Evolutionary conservation across 139 green algal species (phyloP).

Genomic region (Micromonas pusilla): DNA sequence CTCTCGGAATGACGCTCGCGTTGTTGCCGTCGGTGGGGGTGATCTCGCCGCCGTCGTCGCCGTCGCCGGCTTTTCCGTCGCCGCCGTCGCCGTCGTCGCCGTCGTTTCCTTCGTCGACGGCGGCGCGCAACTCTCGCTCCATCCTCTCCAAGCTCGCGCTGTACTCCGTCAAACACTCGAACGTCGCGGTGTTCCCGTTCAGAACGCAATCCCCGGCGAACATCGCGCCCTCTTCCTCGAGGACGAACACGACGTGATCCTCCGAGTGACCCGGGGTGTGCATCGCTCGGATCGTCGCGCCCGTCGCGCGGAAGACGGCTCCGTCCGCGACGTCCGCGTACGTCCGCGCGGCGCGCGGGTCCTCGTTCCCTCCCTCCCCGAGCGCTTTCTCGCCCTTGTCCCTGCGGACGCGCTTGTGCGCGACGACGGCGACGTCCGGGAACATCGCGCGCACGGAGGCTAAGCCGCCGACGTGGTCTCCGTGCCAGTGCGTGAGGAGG

Average conservation of each 20-base stretch:
- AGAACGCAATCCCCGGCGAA: conserved; percentile 28
- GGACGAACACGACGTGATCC: conserved; percentile 16
- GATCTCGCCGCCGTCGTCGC: too few relatives aligned
- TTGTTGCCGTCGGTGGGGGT: too few relatives aligned
- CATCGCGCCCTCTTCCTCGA: conserved; percentile 23
- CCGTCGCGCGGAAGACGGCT: background rate
- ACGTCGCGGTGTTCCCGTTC: conserved; percentile 10
- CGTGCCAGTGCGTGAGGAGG: conserved; percentile 26
- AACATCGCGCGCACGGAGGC: background rate
- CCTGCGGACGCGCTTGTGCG: conserved; percentile 6
- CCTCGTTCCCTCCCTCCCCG: too few relatives aligned
- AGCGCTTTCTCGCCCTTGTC: conserved; percentile 1
- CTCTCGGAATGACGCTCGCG: too few relatives aligned
- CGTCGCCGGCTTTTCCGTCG: background rate
- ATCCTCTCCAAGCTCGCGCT: background rate
- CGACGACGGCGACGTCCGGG: background rate
- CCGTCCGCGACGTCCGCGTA: conserved; percentile 10
- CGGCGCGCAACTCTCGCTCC: background rate
- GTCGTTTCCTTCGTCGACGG: background rate
- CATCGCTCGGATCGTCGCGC: conserved; percentile 16
- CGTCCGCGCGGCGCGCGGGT: too few relatives aligned
- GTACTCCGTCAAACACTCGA: conserved; percentile 19
- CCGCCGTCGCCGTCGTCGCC: background rate
- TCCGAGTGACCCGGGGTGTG: conserved; percentile 23
- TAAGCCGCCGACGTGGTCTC: conserved; percentile 19